A percentile compares a stretch with the other conserved stretches of the same genome.
Conservation (phyloP, 495 filamentous ascomycete species). For the Aspergillus homomorphus region DNA sequence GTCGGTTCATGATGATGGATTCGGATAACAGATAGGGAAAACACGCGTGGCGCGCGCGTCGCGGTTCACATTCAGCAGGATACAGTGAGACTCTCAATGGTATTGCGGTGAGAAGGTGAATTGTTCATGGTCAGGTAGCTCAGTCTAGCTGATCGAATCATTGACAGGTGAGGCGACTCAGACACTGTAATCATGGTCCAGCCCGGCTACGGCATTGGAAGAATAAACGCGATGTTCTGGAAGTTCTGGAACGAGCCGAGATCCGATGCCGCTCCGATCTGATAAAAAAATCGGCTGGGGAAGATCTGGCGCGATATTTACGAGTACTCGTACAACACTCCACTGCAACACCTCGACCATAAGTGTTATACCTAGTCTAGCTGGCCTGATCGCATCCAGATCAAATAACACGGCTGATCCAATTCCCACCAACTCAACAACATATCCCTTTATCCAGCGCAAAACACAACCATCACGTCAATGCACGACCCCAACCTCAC, state of each 20-base stretch:
- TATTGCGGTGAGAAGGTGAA: background rate
- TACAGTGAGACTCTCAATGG: background rate
- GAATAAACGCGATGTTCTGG: background rate
- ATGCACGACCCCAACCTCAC: background rate
- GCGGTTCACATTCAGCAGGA: background rate
- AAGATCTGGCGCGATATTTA: too few relatives aligned
- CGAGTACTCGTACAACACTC: too few relatives aligned
- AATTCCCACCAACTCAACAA: background rate
- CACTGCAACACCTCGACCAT: too few relatives aligned
- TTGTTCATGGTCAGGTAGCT: background rate
- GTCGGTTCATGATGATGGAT: conserved; percentile 21
- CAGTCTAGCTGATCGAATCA: too few relatives aligned
- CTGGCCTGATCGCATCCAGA: too few relatives aligned
- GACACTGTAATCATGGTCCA: too few relatives aligned
- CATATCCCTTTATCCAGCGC: too few relatives aligned
- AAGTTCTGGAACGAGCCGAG: background rate
- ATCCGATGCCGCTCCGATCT: background rate
- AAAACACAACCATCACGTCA: background rate
- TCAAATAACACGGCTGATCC: too few relatives aligned
- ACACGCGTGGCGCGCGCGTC: background rate
- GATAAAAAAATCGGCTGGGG: background rate
- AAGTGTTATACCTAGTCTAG: too few relatives aligned
- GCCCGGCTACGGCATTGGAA: background rate
- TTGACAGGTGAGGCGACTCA: too few relatives aligned
- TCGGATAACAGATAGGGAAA: background rate